These are phyloP conservation scores for Peterozyma toletana DNA, from an alignment of 805 yeast genomes.

Conservation along the genomic window DNA sequence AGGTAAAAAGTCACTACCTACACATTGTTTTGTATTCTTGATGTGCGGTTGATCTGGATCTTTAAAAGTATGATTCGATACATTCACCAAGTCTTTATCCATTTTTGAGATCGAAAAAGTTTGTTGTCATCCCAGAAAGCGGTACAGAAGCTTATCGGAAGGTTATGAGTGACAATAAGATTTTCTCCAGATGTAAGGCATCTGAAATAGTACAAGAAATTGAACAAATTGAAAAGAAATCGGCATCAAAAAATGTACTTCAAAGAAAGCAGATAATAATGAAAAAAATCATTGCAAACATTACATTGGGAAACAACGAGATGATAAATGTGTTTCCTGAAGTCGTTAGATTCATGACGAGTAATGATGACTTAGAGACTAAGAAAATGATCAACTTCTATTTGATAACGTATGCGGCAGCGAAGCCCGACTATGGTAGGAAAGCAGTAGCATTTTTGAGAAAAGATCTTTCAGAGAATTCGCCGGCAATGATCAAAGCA, in stretches of 20 bases:
- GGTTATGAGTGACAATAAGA: slow-evolving; percentile 12
- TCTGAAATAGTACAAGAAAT: slow-evolving; percentile 23
- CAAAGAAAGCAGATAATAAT: slow-evolving; percentile 40
- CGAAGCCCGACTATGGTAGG: slow-evolving; percentile 47
- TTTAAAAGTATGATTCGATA: too few relatives aligned
- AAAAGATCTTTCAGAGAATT: slow-evolving; percentile 34
- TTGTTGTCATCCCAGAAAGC: too few relatives aligned
- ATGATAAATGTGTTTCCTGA: slow-evolving; percentile 63
- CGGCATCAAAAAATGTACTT: slow-evolving; percentile 17
- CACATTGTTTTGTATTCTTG: too few relatives aligned
- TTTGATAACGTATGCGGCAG: slow-evolving; percentile 50
- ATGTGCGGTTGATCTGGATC: too few relatives aligned
- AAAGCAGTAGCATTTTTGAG: slow-evolving; percentile 49
- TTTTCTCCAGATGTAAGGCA: slow-evolving; percentile 16
- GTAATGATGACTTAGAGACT: slow-evolving; percentile 54
- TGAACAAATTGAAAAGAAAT: slow-evolving; percentile 23
- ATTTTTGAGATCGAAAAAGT: too few relatives aligned
- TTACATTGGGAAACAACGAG: slow-evolving; percentile 77
- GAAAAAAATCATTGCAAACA: slow-evolving; percentile 73
- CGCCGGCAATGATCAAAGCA: slow-evolving; percentile 42
- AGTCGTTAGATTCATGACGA: slow-evolving; percentile 41
- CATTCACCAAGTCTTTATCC: too few relatives aligned
- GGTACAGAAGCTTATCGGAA: too few relatives aligned
- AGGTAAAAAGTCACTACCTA: too few relatives aligned
- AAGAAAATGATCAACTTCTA: slow-evolving; percentile 67